phyloP scores from a whole-genome alignment of 1,284 basidiomycete species.

The Trichosporon ovoides region DNA sequence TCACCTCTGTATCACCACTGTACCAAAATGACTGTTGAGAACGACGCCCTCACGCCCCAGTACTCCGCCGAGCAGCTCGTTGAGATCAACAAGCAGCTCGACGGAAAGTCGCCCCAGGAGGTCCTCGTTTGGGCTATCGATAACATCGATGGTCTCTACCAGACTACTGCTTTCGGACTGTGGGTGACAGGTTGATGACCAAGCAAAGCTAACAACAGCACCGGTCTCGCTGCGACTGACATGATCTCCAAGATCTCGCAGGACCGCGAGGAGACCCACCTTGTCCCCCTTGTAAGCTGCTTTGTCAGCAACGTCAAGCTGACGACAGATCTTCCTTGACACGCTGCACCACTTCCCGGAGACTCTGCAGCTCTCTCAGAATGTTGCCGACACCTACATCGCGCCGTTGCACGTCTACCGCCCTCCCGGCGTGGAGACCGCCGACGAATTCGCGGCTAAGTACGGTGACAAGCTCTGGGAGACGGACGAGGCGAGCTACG shows the following conservation, averaged over 20 bases:
- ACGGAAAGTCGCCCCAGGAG: constrained; percentile 65
- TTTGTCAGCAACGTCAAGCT: not conserved
- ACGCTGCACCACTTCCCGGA: constrained; percentile 95
- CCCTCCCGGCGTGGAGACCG: constrained; percentile 66
- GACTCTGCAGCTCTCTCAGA: constrained; percentile 79
- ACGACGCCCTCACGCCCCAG: constrained; percentile 52
- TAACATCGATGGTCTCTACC: constrained; percentile 65
- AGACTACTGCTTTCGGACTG: constrained; percentile 90
- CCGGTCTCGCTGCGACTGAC: constrained; percentile 82
- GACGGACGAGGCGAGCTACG: constrained; percentile 79
- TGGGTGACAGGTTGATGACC: constrained; percentile 23
- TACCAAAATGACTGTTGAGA: constrained; percentile 16
- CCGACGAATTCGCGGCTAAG: constrained; percentile 71
- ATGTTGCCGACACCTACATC: constrained; percentile 70
- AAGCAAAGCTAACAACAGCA: constrained; percentile 47
- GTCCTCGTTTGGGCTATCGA: constrained; percentile 77
- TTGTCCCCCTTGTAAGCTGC: constrained; percentile 47
- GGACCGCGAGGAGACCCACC: constrained; percentile 46
- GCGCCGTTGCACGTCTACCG: constrained; percentile 71
- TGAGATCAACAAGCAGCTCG: constrained; percentile 67
- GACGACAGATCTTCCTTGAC: constrained; percentile 73
- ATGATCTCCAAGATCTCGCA: constrained; percentile 75
- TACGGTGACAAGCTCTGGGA: constrained; percentile 85
- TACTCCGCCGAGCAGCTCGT: constrained; percentile 60
- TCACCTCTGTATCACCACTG: not conserved